phyloP scores from a whole-genome alignment of 495 filamentous ascomycete species.

The Aspergillus asperescens region DNA sequence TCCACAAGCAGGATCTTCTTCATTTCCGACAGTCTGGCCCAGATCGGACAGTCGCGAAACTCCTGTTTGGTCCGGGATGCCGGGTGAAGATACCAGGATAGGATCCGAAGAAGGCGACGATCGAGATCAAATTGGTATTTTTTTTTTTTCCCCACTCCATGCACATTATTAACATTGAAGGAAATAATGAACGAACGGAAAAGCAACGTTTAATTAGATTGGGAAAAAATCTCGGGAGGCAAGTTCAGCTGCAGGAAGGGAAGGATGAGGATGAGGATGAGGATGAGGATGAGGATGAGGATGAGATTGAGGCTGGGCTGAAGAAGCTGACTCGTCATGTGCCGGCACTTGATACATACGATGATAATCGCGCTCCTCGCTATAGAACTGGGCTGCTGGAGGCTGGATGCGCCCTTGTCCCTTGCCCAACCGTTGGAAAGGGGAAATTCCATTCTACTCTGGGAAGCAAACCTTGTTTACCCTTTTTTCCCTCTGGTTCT shows the following conservation, averaged over 20 bases:
- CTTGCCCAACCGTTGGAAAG: background rate
- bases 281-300: background rate
- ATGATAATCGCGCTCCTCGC: too few species aligned
- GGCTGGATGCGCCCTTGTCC: background rate
- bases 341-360: background rate
- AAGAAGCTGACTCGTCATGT: background rate
- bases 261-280: background rate
- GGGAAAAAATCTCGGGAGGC: background rate
- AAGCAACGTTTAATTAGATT: background rate
- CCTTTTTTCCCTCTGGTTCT: background rate
- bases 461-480: background rate
- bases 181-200: background rate
- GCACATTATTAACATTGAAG: background rate
- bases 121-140: background rate
- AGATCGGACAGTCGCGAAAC: too few species aligned
- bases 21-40: too few species aligned
- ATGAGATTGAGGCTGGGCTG: background rate
- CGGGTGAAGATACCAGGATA: background rate
- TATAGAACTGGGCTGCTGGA: too few species aligned
- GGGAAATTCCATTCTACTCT: too few species aligned
- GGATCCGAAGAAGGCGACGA: conserved; percentile 1
- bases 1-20: too few species aligned
- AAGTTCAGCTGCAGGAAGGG: too few species aligned
- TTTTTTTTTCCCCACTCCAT: too few species aligned
- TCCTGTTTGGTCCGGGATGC: too few species aligned